Percentiles rank a stretch among this genome's conserved stretches.
These are phyloP conservation scores for Zygoascus sp. DNA, from an alignment of 1,139 yeast genomes.

Conservation along the genomic window DNA sequence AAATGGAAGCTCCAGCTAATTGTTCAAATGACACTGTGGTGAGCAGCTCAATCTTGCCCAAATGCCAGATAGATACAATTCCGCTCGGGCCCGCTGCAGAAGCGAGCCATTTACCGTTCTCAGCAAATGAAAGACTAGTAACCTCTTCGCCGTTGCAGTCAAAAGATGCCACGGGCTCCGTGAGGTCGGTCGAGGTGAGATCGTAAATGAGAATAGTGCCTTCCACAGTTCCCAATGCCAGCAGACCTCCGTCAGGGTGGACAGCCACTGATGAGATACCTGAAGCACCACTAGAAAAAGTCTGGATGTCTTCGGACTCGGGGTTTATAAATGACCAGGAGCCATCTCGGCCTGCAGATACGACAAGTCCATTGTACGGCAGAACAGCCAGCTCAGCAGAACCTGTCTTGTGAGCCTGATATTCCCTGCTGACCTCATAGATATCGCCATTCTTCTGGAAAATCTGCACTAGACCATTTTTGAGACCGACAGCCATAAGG, in stretches of 20 bases:
- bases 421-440: not conserved
- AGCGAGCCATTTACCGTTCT: conserved; percentile 66
- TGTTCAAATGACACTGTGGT: conserved; percentile 25
- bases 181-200: conserved; percentile 37
- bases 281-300: conserved; percentile 6
- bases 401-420: conserved; percentile 1
- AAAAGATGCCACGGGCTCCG: conserved; percentile 39
- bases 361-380: conserved; percentile 34
- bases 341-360: conserved; percentile 34
- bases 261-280: conserved; percentile 34
- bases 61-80: conserved; percentile 27
- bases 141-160: conserved; percentile 28
- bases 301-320: conserved; percentile 10
- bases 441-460: conserved; percentile 12
- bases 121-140: conserved; percentile 48
- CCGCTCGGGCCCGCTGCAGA: conserved; percentile 29
- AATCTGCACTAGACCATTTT: conserved; percentile 24
- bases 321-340: conserved; percentile 37
- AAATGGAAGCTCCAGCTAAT: conserved; percentile 12
- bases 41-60: conserved; percentile 22
- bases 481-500: conserved; percentile 22
- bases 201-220: conserved; percentile 45
- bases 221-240: conserved; percentile 46
- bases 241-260: conserved; percentile 63
- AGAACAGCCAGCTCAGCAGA: conserved; percentile 33